Evolutionary conservation across 2,329 filamentous ascomycete genomes (phyloP), one percentile per base, ranked within the genome.

Genomic region (Nemania abortiva): DNA sequence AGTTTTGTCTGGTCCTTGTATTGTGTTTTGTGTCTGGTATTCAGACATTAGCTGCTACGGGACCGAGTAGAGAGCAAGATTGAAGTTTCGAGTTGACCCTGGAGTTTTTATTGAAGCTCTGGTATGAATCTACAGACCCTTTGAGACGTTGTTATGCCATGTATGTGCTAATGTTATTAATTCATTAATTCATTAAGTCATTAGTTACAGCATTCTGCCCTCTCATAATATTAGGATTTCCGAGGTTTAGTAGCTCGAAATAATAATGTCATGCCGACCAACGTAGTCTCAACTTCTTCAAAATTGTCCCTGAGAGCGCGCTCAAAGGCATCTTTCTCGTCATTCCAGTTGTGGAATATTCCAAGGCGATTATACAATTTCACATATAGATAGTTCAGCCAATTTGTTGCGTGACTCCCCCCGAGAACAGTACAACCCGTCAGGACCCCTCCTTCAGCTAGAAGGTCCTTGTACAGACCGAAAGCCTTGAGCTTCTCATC

Each of bases 321-420:
- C 55, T 79, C 77, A 31, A 83, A 74, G 3, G 74, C 77, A 60
- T 79, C 79, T 37, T 69, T 65, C 4, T 62, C 77, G 63, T 84
- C 83, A 0, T 77, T 74, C 73, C 75, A 79, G 71, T 84, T 84
- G 52, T 77, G 75, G 70, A 85, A 83, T 0, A 82, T 63, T 2
- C 79, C 77, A 9, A 75, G 68, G 31, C 70, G 64, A 69, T 84
- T 83, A 59, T 82, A 83, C 42, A 74, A 59, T 22, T 68, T 74
- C 63, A 82, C 62, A 18, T 77, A 75, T 31, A 74, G 57, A 50
- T 68, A 66, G 2, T 73, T 74, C 7, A 75, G 70, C 72, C 75
- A 74, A 60, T 73, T 74, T 6, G 69, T 79, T 29, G 70, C 73
- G 31, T 72, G 74, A 69, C 58, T 75, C 56, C 70, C 76, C 15